Conservation (phyloP, 768 basidiomycete species). For the Leucocoprinus leucothites region DNA sequence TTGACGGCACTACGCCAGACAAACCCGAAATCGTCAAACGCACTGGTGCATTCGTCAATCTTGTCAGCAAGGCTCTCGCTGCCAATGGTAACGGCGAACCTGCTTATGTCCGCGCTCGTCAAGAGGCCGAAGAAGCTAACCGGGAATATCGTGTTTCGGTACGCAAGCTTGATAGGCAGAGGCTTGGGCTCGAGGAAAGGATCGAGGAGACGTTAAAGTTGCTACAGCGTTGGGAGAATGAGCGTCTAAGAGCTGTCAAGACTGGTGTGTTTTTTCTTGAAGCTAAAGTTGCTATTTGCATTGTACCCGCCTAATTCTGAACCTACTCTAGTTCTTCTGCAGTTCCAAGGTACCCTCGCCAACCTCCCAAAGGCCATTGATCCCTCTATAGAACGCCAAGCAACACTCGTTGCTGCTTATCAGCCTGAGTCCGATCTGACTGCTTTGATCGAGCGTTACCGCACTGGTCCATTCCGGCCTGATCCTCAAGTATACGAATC, state of each 20-base stretch:
- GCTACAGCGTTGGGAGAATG: conserved; percentile 83
- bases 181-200: conserved; percentile 82
- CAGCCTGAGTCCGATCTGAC: conserved; percentile 85
- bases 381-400: conserved; percentile 63
- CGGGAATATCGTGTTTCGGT: conserved; percentile 75
- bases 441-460: conserved; percentile 87
- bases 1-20: conserved; percentile 34
- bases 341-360: conserved; percentile 80
- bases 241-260: conserved; percentile 81
- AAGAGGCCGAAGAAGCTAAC: conserved; percentile 82
- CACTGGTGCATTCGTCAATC: conserved; percentile 63
- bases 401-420: conserved; percentile 76
- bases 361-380: conserved; percentile 69
- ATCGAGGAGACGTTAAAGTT: conserved; percentile 80
- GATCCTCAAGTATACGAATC: conserved; percentile 84
- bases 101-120: conserved; percentile 62
- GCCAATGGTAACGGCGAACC: conserved; percentile 55
- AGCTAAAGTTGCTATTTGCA: background rate
- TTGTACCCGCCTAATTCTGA: background rate
- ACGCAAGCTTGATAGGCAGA: conserved; percentile 78
- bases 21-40: conserved; percentile 51
- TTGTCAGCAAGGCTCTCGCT: conserved; percentile 71
- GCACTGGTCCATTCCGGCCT: conserved; percentile 92
- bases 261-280: conserved; percentile 45
- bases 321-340: conserved; percentile 60